phyloP scores from a whole-genome alignment of 208 protist species.

The Acanthamoeba sp. region DNA sequence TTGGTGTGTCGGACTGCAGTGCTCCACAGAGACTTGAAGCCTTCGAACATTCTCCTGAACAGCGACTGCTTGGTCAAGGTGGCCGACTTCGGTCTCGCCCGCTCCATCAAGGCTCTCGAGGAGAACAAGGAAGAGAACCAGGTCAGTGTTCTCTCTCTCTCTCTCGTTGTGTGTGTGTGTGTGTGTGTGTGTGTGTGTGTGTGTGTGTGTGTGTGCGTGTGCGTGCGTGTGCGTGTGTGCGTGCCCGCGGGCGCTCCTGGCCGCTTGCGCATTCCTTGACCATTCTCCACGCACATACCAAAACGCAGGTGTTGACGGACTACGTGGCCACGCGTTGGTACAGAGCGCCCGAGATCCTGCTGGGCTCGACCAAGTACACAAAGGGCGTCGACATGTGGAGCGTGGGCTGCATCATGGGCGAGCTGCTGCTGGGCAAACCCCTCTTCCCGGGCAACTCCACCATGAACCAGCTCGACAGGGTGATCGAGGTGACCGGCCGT shows the following conservation, averaged over 20 bases:
- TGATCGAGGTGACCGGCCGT: conserved; percentile 84
- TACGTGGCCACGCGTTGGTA: conserved; percentile 96
- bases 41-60: conserved; percentile 74
- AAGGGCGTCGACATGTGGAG: conserved; percentile 99
- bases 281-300: background rate
- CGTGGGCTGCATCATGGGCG: conserved; percentile 98
- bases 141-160: background rate
- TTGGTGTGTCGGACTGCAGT: conserved; percentile 5
- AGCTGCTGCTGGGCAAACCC: conserved; percentile 96
- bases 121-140: conserved; percentile 89
- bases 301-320: conserved; percentile 82
- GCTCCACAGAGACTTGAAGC: conserved; percentile 72
- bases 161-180: no score
- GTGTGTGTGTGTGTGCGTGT: no score
- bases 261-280: background rate
- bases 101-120: conserved; percentile 94
- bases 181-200: no score
- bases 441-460: conserved; percentile 95
- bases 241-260: background rate
- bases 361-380: conserved; percentile 96
- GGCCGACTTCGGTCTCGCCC: conserved; percentile 98
- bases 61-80: conserved; percentile 90
- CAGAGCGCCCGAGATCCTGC: conserved; percentile 98
- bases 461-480: conserved; percentile 97
- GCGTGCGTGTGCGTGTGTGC: no score